Conservation (phyloP, 2,329 filamentous ascomycete species). For the Aspergillus glaucus region DNA sequence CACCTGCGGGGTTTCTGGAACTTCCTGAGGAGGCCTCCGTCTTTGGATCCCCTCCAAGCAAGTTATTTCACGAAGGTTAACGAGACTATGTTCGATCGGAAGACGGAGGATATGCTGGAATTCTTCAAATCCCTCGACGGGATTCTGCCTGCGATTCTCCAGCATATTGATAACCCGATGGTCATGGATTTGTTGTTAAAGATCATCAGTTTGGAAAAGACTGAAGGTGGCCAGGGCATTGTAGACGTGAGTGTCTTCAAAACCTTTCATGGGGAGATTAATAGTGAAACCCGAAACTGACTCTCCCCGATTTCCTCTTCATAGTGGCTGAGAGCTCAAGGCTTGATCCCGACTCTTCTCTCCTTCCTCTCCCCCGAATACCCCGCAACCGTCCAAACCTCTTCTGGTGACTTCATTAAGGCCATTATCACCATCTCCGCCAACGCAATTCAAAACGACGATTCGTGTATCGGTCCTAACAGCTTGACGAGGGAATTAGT, state of each 20-base stretch:
- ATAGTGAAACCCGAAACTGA: no score
- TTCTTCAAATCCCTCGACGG: conserved; percentile 79
- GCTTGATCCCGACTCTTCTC: conserved; percentile 79
- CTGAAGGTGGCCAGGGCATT: conserved; percentile 82
- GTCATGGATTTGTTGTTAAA: conserved; percentile 96
- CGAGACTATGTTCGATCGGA: conserved; percentile 93
- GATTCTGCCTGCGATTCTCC: conserved; percentile 76
- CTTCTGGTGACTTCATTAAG: conserved; percentile 94
- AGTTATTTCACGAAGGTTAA: conserved; percentile 99
- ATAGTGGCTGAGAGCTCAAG: conserved; percentile 85
- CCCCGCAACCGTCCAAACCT: conserved; percentile 86
- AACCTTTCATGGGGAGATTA: no score
- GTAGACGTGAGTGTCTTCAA: conserved; percentile 63
- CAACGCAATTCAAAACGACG: conserved; percentile 95
- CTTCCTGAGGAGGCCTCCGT: conserved; percentile 76
- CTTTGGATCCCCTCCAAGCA: conserved; percentile 86
- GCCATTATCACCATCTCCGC: conserved; percentile 98
- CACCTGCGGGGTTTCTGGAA: conserved; percentile 82
- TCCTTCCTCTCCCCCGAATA: conserved; percentile 81
- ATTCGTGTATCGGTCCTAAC: conserved; percentile 97
- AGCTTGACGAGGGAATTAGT: conserved; percentile 93
- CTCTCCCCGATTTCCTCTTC: not conserved
- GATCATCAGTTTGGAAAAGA: conserved; percentile 92
- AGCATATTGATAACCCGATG: conserved; percentile 95
- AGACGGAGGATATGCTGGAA: conserved; percentile 93